Conservation (phyloP, 2,329 filamentous ascomycete genomes). For the Aspergillus sclerotialis region DNA sequence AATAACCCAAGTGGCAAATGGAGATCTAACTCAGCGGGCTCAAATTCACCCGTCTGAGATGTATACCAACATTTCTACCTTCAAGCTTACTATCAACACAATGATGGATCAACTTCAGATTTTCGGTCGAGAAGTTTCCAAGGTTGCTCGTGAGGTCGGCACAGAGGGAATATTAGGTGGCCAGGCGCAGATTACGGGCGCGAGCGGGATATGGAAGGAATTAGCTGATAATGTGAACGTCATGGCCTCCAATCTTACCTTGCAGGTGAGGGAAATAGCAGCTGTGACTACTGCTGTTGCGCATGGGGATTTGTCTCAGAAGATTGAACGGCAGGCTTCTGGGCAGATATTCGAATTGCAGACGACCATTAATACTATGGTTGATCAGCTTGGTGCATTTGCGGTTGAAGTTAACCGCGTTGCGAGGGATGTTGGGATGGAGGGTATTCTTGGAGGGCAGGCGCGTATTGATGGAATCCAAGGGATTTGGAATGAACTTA, state of each 20-base stretch:
- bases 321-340: slow-evolving; percentile 72
- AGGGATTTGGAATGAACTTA: slow-evolving; percentile 84
- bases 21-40: slow-evolving; percentile 94
- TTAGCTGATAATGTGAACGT: slow-evolving; percentile 84
- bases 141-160: slow-evolving; percentile 89
- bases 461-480: slow-evolving; percentile 77
- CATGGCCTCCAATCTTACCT: slow-evolving; percentile 75
- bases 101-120: slow-evolving; percentile 99
- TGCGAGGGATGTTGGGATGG: slow-evolving; percentile 75
- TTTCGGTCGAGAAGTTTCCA: slow-evolving; percentile 93
- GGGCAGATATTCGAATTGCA: slow-evolving; percentile 78
- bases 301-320: slow-evolving; percentile 75
- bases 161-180: slow-evolving; percentile 92
- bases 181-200: slow-evolving; percentile 86
- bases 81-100: slow-evolving; percentile 96
- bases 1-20: slow-evolving; percentile 54
- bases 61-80: slow-evolving; percentile 95
- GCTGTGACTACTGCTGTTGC: slow-evolving; percentile 78
- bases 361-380: slow-evolving; percentile 85
- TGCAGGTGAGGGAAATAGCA: slow-evolving; percentile 79
- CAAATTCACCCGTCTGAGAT: slow-evolving; percentile 93
- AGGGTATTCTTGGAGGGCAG: slow-evolving; percentile 75
- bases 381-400: slow-evolving; percentile 76
- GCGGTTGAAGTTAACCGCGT: slow-evolving; percentile 78
- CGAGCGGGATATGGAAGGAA: slow-evolving; percentile 97